A percentile compares a stretch with the other conserved stretches of the same genome.
Evolutionary conservation across 2,329 filamentous ascomycete genomes (phyloP).

Genomic region (Trichophaea hybrida): DNA sequence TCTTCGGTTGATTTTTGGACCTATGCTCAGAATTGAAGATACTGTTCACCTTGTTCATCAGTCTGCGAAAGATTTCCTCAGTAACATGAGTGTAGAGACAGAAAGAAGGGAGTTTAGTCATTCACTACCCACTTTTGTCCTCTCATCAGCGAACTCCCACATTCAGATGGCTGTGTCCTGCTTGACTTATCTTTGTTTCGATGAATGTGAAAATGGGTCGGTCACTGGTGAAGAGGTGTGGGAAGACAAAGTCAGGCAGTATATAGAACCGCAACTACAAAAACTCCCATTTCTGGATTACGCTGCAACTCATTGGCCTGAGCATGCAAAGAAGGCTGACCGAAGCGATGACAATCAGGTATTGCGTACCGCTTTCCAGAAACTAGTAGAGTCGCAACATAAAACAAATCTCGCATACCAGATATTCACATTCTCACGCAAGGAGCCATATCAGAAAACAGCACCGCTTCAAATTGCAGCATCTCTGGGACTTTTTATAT

Average conservation of each 20-base stretch:
- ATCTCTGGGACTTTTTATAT: background rate
- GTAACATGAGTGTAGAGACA: no score
- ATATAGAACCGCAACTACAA: no score
- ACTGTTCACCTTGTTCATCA: slow-evolving; percentile 10
- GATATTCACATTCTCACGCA: background rate
- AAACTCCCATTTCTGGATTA: background rate
- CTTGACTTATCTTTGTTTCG: slow-evolving; percentile 5
- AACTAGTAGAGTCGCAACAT: background rate
- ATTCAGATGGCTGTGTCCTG: slow-evolving; percentile 1
- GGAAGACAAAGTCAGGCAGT: background rate
- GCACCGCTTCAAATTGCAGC: background rate
- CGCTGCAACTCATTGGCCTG: background rate
- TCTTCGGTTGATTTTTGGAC: slow-evolving; percentile 3
- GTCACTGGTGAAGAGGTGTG: background rate
- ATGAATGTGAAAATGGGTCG: background rate
- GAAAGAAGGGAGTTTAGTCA: no score
- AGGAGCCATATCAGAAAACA: background rate
- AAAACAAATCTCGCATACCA: background rate
- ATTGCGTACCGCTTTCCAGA: background rate
- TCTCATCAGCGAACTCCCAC: background rate
- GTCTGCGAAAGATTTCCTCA: slow-evolving; percentile 9
- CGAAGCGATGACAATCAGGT: background rate
- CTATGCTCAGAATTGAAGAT: slow-evolving; percentile 2
- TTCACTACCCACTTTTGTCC: no score
- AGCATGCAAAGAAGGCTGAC: background rate